Percentiles rank a stretch among this genome's conserved stretches.
phyloP scores from a whole-genome alignment of 768 basidiomycete genomes.

The Pulveroboletus sp. region DNA sequence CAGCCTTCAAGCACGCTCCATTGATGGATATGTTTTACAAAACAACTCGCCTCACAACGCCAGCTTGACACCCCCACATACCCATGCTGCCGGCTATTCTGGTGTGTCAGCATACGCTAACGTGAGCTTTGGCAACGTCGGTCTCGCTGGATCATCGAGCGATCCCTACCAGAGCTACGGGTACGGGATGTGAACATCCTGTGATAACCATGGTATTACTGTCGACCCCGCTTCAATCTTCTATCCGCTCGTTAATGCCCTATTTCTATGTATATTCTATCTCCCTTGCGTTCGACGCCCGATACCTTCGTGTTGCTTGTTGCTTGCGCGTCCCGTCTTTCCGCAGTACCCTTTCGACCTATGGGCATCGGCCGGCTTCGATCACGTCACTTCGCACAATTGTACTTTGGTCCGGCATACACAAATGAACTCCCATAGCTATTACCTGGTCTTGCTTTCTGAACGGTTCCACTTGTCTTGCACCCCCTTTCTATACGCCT shows the following conservation, averaged over 20 bases:
- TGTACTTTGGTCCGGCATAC: constrained; percentile 70
- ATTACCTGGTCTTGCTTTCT: constrained; percentile 34
- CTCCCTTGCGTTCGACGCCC: constrained; percentile 29
- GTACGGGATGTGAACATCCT: constrained; percentile 66
- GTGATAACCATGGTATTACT: constrained; percentile 26
- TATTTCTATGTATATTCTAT: constrained; percentile 38
- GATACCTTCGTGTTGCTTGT: constrained; percentile 32
- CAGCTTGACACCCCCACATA: constrained; percentile 53
- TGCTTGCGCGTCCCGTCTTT: constrained; percentile 37
- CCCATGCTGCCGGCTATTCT: constrained; percentile 52
- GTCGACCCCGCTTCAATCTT: constrained; percentile 9
- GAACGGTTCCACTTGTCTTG: constrained; percentile 27
- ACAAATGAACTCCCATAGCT: constrained; percentile 35
- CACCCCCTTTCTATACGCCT: constrained; percentile 14
- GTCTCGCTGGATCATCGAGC: constrained; percentile 49
- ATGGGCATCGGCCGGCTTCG: constrained; percentile 34
- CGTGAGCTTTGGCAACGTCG: constrained; percentile 47
- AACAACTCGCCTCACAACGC: constrained; percentile 64
- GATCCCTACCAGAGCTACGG: constrained; percentile 80
- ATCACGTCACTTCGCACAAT: constrained; percentile 54
- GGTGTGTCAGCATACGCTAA: constrained; percentile 49
- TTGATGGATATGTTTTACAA: constrained; percentile 80
- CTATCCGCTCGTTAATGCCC: constrained; percentile 28
- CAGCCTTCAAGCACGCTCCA: constrained; percentile 61
- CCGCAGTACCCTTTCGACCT: constrained; percentile 30